Percentiles rank a stretch among this genome's conserved stretches.
These are phyloP conservation scores for Phyllosticta citriasiana DNA, from an alignment of 2,329 filamentous ascomycete genomes.

Conservation along the genomic window DNA sequence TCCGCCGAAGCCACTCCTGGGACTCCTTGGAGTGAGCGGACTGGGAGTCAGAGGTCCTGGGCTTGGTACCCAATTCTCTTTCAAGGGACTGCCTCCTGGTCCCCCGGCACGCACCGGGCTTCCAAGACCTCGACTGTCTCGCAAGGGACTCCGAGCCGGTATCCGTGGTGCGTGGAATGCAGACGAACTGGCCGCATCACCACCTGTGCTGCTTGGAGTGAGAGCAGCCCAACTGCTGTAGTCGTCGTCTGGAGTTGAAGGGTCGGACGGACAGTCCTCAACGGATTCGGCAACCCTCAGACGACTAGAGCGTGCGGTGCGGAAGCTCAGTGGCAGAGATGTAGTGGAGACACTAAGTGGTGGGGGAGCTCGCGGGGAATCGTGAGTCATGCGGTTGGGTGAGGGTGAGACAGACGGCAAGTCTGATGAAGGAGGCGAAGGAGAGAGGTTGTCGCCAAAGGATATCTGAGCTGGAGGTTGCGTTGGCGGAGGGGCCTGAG, in stretches of 20 bases:
- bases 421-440: background rate
- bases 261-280: background rate
- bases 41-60: background rate
- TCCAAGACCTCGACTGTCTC: background rate
- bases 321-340: background rate
- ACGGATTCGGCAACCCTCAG: background rate
- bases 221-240: background rate
- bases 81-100: background rate
- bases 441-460: background rate
- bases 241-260: background rate
- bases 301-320: background rate
- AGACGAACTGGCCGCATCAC: background rate
- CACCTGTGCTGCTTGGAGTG: background rate
- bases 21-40: background rate
- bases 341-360: background rate
- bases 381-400: background rate
- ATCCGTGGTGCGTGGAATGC: background rate
- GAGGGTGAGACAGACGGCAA: background rate
- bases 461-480: background rate
- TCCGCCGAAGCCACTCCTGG: background rate
- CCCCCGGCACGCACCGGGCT: background rate
- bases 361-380: background rate
- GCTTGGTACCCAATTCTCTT: background rate
- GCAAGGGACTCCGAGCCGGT: background rate
- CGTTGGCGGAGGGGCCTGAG: background rate